phyloP scores from a whole-genome alignment of 306 rosid genomes.

The Cucurbita ficifolia region DNA sequence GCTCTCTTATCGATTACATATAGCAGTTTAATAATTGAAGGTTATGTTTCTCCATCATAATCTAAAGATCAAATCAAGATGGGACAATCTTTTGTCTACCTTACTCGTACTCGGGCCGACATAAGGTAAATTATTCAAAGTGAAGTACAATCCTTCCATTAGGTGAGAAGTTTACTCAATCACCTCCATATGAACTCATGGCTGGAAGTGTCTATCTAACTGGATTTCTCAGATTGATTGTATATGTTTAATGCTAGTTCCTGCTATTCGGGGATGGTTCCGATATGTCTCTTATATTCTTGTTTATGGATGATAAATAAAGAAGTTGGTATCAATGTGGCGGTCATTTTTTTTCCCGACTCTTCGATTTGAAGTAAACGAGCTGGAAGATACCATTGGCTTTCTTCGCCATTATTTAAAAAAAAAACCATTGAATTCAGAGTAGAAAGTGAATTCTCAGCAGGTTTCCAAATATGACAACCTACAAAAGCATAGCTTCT shows the following conservation, averaged over 20 bases:
- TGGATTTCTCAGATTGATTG: neutral
- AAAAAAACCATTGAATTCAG: neutral
- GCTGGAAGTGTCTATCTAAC: neutral
- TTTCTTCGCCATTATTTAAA: neutral
- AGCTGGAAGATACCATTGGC: neutral
- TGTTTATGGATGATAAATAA: neutral
- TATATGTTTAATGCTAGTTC: neutral
- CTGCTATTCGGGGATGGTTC: neutral
- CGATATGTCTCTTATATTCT: neutral
- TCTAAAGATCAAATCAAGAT: neutral
- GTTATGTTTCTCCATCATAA: slow-evolving; percentile 1
- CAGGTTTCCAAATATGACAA: slow-evolving; percentile 9
- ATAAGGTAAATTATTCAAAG: neutral
- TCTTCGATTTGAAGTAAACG: neutral
- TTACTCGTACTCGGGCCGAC: neutral
- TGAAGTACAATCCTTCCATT: neutral
- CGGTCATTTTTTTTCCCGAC: neutral
- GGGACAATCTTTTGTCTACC: neutral
- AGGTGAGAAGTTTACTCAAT: slow-evolving; percentile 6
- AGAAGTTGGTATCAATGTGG: neutral
- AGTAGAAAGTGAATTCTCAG: neutral
- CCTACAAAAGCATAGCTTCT: neutral
- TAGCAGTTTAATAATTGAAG: neutral
- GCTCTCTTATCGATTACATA: neutral
- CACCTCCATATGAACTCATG: neutral